phyloP scores from a whole-genome alignment of 805 yeast genomes.

The Ogataea neopini region DNA sequence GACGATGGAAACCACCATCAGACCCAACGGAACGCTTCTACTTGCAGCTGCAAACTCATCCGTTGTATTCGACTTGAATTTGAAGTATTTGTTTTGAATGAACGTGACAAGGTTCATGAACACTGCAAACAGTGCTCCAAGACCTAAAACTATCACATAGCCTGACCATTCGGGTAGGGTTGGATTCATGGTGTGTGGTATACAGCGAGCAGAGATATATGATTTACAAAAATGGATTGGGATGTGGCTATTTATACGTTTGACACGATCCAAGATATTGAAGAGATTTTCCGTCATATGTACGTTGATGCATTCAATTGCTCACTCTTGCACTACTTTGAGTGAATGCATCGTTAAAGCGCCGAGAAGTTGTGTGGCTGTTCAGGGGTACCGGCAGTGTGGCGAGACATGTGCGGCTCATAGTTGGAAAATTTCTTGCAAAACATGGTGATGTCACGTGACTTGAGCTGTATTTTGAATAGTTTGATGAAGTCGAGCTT shows the following conservation, averaged over 20 bases:
- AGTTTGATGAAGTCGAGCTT: no score
- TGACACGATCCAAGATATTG: no score
- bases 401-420: not conserved
- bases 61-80: constrained; percentile 22
- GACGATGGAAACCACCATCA: constrained; percentile 25
- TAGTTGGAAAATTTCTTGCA: not conserved
- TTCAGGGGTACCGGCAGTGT: not conserved
- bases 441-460: not conserved
- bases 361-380: no score
- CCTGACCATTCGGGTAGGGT: constrained; percentile 21
- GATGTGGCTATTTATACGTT: no score
- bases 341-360: no score
- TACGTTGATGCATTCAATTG: no score
- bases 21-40: constrained; percentile 19
- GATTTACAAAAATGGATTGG: not conserved
- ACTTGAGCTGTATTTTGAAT: not conserved
- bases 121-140: constrained; percentile 35
- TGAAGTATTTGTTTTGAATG: constrained; percentile 18
- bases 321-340: no score
- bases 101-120: constrained; percentile 30
- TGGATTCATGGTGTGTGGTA: no score
- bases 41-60: constrained; percentile 30
- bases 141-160: constrained; percentile 36
- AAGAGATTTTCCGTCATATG: no score
- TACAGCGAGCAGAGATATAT: not conserved